Base-by-base conservation (phyloP, 2,329 filamentous ascomycete species). In the Apiospora kogelbergensis region DNA sequence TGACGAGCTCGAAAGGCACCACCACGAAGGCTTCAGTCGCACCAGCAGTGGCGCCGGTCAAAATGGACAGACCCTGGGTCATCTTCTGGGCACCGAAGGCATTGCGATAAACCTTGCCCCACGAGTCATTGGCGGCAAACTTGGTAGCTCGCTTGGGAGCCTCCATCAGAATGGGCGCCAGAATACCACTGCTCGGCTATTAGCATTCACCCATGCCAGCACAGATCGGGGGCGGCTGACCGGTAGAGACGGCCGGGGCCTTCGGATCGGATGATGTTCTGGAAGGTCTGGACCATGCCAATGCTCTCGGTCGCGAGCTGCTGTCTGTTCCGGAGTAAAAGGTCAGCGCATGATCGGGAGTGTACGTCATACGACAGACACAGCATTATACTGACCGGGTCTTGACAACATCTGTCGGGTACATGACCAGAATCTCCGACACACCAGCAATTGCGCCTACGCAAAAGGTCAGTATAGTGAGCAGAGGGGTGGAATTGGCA, bases 111-210 rank as follows among this genome's bases (percentile, higher is more conserved):
- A 98, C 88, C 82, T 94, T 90, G 77, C 96, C 96, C 96, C 96
- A 99, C 81, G 95, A 93, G 81, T 99, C 96, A 83, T 99, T 99
- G 83, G 96, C 96, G 63, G 96, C 95, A 83, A 99, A 99, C 83
- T 99, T 99, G 85, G 94, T 98, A 57, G 95, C 95, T 84, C 94
- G 90, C 89, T 82, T 70, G 74, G 93, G 91, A 68, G 95, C 95
- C 83, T 98, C 95, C 95, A 99, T 99, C 2, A 99, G 88, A 78
- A 99, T 98, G 66, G 96, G 96, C 26, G 96, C 95, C 63, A 89
- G 37, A 30, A 65, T 65, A 44, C 63, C 63, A 42, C 63, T 65
- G 30, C 53, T 37, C 53, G 17, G 17, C 53, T 60, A n/a, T 60
- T 60, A 60, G 53, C 20, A 37, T 60, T 60, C 74, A 60, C 17